A percentile compares a stretch with the other conserved stretches of the same genome.
Evolutionary conservation across 2,329 filamentous ascomycete genomes (phyloP).

Genomic region (Hymenoscyphus linearis): DNA sequence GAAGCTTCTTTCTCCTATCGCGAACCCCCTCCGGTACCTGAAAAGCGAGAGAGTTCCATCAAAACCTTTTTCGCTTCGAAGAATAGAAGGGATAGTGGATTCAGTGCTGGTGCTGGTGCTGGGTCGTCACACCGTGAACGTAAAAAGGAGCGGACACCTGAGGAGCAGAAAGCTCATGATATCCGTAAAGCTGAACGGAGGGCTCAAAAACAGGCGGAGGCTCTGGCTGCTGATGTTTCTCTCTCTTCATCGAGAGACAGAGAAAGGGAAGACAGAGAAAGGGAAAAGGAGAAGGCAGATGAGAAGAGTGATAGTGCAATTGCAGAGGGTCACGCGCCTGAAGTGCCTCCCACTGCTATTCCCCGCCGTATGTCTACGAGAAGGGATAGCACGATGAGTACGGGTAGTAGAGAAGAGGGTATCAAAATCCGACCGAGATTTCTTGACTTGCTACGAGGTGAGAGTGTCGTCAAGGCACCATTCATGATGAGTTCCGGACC

Average conservation of each 20-base stretch:
- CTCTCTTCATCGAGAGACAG: neutral
- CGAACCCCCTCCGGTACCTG: neutral
- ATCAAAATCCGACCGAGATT: conserved; percentile 17
- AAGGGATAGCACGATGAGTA: conserved; percentile 16
- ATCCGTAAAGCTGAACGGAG: conserved; percentile 26
- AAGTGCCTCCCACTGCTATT: conserved; percentile 10
- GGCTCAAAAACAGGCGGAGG: conserved; percentile 11
- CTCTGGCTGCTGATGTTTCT: neutral
- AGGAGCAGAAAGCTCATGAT: conserved; percentile 31
- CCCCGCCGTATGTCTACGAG: conserved; percentile 16
- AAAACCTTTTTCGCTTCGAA: conserved; percentile 18
- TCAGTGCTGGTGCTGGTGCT: conserved; percentile 23
- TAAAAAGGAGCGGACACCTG: conserved; percentile 24
- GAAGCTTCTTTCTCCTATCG: conserved; percentile 16
- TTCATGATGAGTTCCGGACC: conserved; percentile 22
- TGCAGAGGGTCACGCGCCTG: conserved; percentile 7
- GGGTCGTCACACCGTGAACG: conserved; percentile 15
- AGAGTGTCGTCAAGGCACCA: conserved; percentile 25
- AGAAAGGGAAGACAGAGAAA: too few relatives aligned
- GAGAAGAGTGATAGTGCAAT: conserved; percentile 17
- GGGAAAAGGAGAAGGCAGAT: conserved; percentile 12
- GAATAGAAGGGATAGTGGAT: conserved; percentile 27
- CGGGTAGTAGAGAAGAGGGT: conserved; percentile 12
- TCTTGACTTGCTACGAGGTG: conserved; percentile 20
- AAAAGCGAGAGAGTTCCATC: neutral